Conservation (phyloP, 352 stramenopile species). For the Thraustotheca clavata region DNA sequence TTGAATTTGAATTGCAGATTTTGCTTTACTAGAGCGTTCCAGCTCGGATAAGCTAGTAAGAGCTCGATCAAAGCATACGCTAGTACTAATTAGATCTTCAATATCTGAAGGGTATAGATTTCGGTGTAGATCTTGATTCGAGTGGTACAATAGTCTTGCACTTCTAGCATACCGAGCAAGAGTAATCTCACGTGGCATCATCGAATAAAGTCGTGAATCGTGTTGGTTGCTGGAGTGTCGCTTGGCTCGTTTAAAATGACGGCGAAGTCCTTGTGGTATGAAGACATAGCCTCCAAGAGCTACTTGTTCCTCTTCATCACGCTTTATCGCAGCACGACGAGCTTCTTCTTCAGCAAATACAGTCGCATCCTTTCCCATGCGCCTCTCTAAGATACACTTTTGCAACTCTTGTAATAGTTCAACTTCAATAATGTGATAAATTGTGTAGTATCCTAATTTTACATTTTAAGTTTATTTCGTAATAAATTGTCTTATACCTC, state of each 20-base stretch:
- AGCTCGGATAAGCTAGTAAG: conserved; percentile 31
- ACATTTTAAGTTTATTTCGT: no score
- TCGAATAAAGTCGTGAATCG: conserved; percentile 20
- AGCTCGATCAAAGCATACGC: conserved; percentile 41
- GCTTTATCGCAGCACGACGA: background rate
- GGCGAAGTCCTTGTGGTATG: conserved; percentile 33
- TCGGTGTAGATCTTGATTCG: background rate
- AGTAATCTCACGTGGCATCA: conserved; percentile 23
- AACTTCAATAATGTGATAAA: background rate
- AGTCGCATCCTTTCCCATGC: conserved; percentile 7
- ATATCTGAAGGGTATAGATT: conserved; percentile 44
- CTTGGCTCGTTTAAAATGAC: conserved; percentile 40
- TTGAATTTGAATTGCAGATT: conserved; percentile 52
- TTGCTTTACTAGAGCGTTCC: conserved; percentile 12
- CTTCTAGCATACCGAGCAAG: conserved; percentile 41
- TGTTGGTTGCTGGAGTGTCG: conserved; percentile 8
- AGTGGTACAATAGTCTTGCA: conserved; percentile 24
- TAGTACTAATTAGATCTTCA: conserved; percentile 43
- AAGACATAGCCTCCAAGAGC: conserved; percentile 31
- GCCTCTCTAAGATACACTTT: background rate
- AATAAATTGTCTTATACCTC: no score
- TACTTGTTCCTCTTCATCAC: background rate
- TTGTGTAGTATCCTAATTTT: no score
- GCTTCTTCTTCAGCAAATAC: conserved; percentile 12
- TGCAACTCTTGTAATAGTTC: no score